phyloP scores from a whole-genome alignment of 805 yeast genomes.

The Cyberlindnera euphorbiae region DNA sequence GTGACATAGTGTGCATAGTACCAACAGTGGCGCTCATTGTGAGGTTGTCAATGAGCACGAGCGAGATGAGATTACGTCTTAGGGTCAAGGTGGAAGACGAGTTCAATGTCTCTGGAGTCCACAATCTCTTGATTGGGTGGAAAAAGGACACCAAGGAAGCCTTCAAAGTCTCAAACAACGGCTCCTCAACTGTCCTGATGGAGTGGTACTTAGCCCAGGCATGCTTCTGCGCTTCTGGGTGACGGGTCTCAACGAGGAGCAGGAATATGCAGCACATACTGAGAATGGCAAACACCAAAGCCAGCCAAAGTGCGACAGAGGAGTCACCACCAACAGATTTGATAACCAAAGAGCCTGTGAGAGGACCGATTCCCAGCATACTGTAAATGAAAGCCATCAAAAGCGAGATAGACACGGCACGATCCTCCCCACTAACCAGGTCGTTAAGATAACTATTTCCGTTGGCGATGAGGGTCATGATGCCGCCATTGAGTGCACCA shows the following conservation, averaged over 20 bases:
- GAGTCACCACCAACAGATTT: constrained; percentile 9
- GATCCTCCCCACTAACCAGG: constrained; percentile 12
- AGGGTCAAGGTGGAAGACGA: constrained; percentile 12
- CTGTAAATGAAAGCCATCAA: constrained; percentile 23
- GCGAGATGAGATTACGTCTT: constrained; percentile 17
- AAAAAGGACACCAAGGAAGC: constrained; percentile 4
- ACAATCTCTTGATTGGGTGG: constrained; percentile 19
- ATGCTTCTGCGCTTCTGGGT: constrained; percentile 17
- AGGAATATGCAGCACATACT: constrained; percentile 6
- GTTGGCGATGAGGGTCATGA: constrained; percentile 22
- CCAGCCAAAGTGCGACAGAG: constrained; percentile 4
- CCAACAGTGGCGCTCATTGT: constrained; percentile 24
- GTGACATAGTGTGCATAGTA: constrained; percentile 14
- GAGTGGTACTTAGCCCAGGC: constrained; percentile 8
- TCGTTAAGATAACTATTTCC: constrained; percentile 24
- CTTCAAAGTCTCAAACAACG: neutral
- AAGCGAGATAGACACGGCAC: constrained; percentile 17
- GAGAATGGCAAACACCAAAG: constrained; percentile 8
- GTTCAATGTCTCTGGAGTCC: constrained; percentile 16
- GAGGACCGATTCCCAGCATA: constrained; percentile 22
- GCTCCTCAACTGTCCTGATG: neutral
- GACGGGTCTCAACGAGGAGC: constrained; percentile 17
- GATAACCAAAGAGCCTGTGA: constrained; percentile 20
- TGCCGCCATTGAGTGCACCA: constrained; percentile 21
- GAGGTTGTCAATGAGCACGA: constrained; percentile 19